A percentile compares a stretch with the other conserved stretches of the same genome.
These are phyloP conservation scores for Diaporthe vaccinii DNA, from an alignment of 2,329 filamentous ascomycete species.

Conservation along the genomic window DNA sequence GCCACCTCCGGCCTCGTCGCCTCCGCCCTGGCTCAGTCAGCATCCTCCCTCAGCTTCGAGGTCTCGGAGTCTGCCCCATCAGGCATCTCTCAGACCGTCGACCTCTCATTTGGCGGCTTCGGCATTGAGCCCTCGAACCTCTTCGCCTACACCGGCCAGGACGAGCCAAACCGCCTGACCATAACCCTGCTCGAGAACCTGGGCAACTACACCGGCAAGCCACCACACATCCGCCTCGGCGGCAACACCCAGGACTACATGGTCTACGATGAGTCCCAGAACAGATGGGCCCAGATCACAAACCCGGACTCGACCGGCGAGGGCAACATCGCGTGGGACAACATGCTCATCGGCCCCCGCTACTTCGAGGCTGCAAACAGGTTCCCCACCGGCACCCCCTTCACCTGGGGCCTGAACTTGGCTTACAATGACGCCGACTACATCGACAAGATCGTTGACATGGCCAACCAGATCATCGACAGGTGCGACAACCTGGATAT, in stretches of 20 bases:
- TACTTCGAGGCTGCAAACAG: constrained; percentile 62
- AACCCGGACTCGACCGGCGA: constrained; percentile 56
- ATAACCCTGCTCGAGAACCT: constrained; percentile 63
- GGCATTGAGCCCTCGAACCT: constrained; percentile 67
- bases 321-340: constrained; percentile 57
- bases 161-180: constrained; percentile 57
- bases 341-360: constrained; percentile 60
- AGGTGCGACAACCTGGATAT: constrained; percentile 46
- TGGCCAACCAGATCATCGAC: constrained; percentile 50
- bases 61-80: constrained; percentile 34
- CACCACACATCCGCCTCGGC: constrained; percentile 62
- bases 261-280: constrained; percentile 55
- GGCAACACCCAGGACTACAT: constrained; percentile 67
- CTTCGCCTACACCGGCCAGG: constrained; percentile 62
- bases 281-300: constrained; percentile 52
- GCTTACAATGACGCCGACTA: constrained; percentile 61
- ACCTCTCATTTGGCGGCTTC: constrained; percentile 62
- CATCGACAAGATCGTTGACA: constrained; percentile 55
- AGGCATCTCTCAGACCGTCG: constrained; percentile 45
- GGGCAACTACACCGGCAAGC: constrained; percentile 61
- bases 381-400: constrained; percentile 62
- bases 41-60: constrained; percentile 25
- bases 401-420: constrained; percentile 64
- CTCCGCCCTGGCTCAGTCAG: constrained; percentile 33
- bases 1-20: constrained; percentile 25